Percentiles rank a stretch among this genome's conserved stretches.
Evolutionary conservation across 2,329 filamentous ascomycete species (phyloP).

Genomic region (Diaporthe humulicola): DNA sequence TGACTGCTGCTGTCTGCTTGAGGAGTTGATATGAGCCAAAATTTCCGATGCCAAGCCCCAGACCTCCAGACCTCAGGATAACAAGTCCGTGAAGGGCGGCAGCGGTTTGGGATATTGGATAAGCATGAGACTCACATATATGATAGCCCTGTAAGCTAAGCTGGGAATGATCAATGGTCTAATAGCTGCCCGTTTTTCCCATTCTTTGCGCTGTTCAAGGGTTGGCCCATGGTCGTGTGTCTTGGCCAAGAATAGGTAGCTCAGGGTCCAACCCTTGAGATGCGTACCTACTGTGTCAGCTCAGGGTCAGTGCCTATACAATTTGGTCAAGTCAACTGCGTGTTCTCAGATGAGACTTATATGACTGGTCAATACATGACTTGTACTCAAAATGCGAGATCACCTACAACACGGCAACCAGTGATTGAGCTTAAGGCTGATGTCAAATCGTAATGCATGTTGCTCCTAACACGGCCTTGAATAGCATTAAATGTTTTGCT

Average conservation of each 20-base stretch:
- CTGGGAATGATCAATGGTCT: background rate
- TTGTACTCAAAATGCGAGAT: no score
- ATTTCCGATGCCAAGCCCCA: conserved; percentile 18
- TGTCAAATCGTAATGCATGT: background rate
- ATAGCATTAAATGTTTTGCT: background rate
- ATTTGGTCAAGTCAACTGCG: background rate
- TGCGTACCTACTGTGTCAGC: background rate
- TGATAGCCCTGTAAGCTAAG: background rate
- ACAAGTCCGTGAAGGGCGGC: background rate
- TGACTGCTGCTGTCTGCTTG: background rate
- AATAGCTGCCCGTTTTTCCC: no score
- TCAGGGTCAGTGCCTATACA: background rate
- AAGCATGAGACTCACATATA: background rate
- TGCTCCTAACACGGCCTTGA: background rate
- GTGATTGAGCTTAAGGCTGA: background rate
- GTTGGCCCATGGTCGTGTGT: background rate
- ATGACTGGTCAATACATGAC: no score
- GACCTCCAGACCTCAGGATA: background rate
- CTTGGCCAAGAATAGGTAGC: background rate
- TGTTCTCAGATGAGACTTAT: no score
- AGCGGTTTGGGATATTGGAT: background rate
- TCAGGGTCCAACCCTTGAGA: conserved; percentile 4
- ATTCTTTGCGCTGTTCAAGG: background rate
- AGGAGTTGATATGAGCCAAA: conserved; percentile 14
- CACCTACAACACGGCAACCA: background rate